Percentiles rank a stretch among this genome's conserved stretches.
Evolutionary conservation across 2,329 filamentous ascomycete genomes (phyloP).

Genomic region (Grosmannia huntii): DNA sequence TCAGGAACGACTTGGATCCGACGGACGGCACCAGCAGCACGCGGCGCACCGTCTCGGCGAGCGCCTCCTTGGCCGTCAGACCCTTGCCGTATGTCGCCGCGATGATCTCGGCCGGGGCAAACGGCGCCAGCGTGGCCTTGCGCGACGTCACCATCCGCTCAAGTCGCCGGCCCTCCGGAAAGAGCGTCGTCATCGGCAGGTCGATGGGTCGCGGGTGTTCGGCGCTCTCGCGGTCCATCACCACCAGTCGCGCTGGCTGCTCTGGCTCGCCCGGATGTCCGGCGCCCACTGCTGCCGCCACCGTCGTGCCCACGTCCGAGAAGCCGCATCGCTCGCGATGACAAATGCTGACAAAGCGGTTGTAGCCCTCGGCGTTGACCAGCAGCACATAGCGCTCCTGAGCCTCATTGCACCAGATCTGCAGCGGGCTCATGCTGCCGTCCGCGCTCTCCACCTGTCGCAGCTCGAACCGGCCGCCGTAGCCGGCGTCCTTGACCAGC

Average conservation of each 20-base stretch:
- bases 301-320: constrained; percentile 76
- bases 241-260: constrained; percentile 54
- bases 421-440: constrained; percentile 81
- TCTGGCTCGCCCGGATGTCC: constrained; percentile 34
- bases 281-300: constrained; percentile 13
- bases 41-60: constrained; percentile 58
- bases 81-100: constrained; percentile 48
- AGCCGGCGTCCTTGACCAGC: constrained; percentile 80
- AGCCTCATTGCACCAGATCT: constrained; percentile 96
- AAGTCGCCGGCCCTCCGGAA: constrained; percentile 77
- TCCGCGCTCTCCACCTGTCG: constrained; percentile 86
- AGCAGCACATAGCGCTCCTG: constrained; percentile 94
- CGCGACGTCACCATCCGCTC: constrained; percentile 60
- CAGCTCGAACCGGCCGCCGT: constrained; percentile 87
- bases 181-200: constrained; percentile 76
- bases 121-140: constrained; percentile 52
- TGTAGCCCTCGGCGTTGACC: constrained; percentile 68
- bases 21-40: constrained; percentile 80
- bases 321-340: constrained; percentile 79
- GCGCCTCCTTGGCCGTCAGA: constrained; percentile 36
- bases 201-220: constrained; percentile 72
- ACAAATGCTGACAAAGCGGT: constrained; percentile 58
- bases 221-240: constrained; percentile 68
- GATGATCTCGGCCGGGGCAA: constrained; percentile 56
- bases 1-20: constrained; percentile 93